Evolutionary conservation across 192 early-diverging fungal species (phyloP).

Genomic region (Rhizophlyctis rosea): DNA sequence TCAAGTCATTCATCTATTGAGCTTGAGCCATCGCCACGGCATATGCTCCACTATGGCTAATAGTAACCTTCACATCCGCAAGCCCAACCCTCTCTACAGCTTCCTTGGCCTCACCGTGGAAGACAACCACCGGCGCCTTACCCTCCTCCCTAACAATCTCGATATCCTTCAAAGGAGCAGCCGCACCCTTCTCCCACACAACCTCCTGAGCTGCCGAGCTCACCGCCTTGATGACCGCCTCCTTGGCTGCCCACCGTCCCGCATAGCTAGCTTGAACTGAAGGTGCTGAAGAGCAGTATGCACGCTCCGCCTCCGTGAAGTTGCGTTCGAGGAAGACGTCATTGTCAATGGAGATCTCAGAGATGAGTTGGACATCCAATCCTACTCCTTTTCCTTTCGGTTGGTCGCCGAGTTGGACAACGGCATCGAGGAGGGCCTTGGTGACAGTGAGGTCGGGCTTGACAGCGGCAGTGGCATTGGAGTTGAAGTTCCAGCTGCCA

Average conservation of each 20-base stretch:
- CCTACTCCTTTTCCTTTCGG: conserved; percentile 29
- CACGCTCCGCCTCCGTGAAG: conserved; percentile 77
- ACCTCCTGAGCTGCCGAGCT: conserved; percentile 53
- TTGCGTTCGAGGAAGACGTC: conserved; percentile 86
- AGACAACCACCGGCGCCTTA: conserved; percentile 75
- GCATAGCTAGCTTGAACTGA: conserved; percentile 82
- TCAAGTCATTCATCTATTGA: conserved; percentile 24
- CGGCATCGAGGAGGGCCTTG: conserved; percentile 41
- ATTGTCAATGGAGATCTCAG: conserved; percentile 79
- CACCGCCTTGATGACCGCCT: conserved; percentile 92
- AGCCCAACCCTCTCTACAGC: conserved; percentile 71
- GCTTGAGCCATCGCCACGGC: conserved; percentile 81
- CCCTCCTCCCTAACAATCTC: conserved; percentile 69
- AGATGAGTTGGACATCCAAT: conserved; percentile 83
- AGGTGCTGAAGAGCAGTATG: conserved; percentile 70
- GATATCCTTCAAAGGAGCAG: conserved; percentile 85
- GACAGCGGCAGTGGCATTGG: conserved; percentile 22
- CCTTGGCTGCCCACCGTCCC: conserved; percentile 95
- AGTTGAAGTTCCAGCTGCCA: conserved; percentile 67
- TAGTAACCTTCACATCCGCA: conserved; percentile 78
- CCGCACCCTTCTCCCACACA: conserved; percentile 78
- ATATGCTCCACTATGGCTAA: conserved; percentile 87
- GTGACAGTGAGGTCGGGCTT: conserved; percentile 56
- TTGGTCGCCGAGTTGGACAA: conserved; percentile 36
- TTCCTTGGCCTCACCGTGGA: conserved; percentile 78